Base-by-base conservation (phyloP, 257 asterid genomes). In the Leonotis leonurus region DNA sequence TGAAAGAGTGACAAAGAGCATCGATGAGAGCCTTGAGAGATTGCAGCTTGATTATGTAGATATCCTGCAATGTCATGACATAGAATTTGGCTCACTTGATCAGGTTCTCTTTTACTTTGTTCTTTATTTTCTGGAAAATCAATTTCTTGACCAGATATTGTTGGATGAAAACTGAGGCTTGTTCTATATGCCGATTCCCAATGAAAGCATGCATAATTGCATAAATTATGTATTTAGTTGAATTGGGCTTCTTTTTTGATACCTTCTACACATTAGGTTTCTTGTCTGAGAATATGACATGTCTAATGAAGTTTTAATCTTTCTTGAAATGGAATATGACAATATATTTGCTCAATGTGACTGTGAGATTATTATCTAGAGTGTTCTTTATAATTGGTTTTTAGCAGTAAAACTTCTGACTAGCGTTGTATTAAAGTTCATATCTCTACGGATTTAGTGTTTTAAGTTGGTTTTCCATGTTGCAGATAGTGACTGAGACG, bases 11-110 rank as follows among this genome's bases (percentile, higher is more conserved):
- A 89, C 92, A 2, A 84, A 43, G 74, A 93, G 97, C 73, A 82
- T 93, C 46, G 94, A 85, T 40, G 99, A 93, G 80, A 93, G 99
- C 81, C 79, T 93, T 51, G 96, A 83, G 48, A 85, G 97, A 54
- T 76, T 93, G 88, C 99, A 93, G 87, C 97, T 93, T 60, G 97
- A 89, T 81, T 93, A 83, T 68, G 97, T 93, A 6, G 99, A 93
- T 80, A 85, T 93, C 67, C 65, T 93, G 67, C 96, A 85, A 3
- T 87, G 96, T 55, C 99, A 93, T 74, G 99, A 93, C 72, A 93
- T 93, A 35, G 99, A 93, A 60, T 93, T 93, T 59, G 92, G 86
- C 21, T 85, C 96, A 30, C 97, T 93, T 17, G 96, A 89, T 74
- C 96, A 87, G 99, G 99, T 93, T 56, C 55, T 48, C 13, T 41